phyloP scores from a whole-genome alignment of 2,329 filamentous ascomycete species.

The Colletotrichum ledebouriae region DNA sequence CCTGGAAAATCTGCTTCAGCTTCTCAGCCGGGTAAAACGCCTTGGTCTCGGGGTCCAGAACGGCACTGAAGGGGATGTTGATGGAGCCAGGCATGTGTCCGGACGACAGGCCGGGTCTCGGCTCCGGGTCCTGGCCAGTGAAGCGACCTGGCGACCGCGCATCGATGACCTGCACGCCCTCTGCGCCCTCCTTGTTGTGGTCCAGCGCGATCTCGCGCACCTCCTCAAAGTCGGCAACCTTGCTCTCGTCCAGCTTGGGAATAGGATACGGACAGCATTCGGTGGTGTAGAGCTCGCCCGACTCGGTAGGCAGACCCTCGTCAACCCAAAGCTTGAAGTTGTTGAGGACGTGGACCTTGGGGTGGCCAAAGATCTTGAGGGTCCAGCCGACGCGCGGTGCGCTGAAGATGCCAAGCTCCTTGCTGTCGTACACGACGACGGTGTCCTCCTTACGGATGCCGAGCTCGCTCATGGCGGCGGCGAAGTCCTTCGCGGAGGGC shows the following conservation, averaged over 20 bases:
- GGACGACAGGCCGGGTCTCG: slow-evolving; percentile 85
- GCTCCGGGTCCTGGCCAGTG: slow-evolving; percentile 86
- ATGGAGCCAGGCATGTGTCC: slow-evolving; percentile 93
- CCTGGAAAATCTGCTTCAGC: slow-evolving; percentile 80
- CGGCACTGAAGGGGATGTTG: slow-evolving; percentile 82
- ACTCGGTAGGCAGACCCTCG: slow-evolving; percentile 83
- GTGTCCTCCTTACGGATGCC: slow-evolving; percentile 90
- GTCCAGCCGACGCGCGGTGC: slow-evolving; percentile 97
- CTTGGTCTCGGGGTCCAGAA: slow-evolving; percentile 88
- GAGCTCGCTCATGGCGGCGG: slow-evolving; percentile 87
- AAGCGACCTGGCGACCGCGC: slow-evolving; percentile 85
- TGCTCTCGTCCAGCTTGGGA: slow-evolving; percentile 69
- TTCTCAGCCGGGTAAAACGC: slow-evolving; percentile 79
- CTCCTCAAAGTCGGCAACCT: slow-evolving; percentile 85
- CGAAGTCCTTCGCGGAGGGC: slow-evolving; percentile 83
- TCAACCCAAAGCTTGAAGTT: slow-evolving; percentile 97
- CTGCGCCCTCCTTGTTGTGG: slow-evolving; percentile 83
- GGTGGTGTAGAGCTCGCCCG: slow-evolving; percentile 78
- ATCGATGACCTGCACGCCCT: slow-evolving; percentile 90
- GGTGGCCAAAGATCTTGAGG: slow-evolving; percentile 88
- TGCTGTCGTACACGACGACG: slow-evolving; percentile 93
- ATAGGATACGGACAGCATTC: slow-evolving; percentile 76
- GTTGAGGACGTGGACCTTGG: slow-evolving; percentile 89
- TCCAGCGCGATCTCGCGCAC: slow-evolving; percentile 83
- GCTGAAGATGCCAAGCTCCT: slow-evolving; percentile 93